Conservation (phyloP, 2,329 filamentous ascomycete genomes). For the Dactylellina leptospora region DNA sequence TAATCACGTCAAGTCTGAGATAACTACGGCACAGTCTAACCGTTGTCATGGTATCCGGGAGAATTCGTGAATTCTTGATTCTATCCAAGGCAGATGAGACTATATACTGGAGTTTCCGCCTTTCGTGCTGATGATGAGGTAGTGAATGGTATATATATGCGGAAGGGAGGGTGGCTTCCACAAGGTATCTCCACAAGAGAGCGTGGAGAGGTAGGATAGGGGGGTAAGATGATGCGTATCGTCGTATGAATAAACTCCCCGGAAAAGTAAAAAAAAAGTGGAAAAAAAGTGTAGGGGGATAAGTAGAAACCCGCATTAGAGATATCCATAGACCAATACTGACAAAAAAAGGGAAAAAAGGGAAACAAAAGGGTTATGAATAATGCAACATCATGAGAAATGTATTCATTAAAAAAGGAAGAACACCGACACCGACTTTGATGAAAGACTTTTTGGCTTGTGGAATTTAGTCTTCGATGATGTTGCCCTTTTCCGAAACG, state of each 20-base stretch:
- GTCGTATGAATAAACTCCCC: conserved; percentile 51
- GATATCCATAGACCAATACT: conserved; percentile 54
- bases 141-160: conserved; percentile 39
- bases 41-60: no score
- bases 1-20: neutral
- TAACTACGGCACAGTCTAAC: no score
- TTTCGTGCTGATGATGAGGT: conserved; percentile 52
- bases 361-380: no score
- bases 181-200: no score
- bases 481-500: conserved; percentile 98
- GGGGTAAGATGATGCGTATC: conserved; percentile 35
- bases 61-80: conserved; percentile 53
- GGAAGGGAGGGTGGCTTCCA: neutral
- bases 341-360: conserved; percentile 44
- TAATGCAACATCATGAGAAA: conserved; percentile 37
- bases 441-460: conserved; percentile 1
- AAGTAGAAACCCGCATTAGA: conserved; percentile 49
- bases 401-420: conserved; percentile 35
- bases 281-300: conserved; percentile 49
- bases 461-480: conserved; percentile 75
- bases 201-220: conserved; percentile 6
- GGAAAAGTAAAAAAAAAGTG: conserved; percentile 52
- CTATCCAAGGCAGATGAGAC: conserved; percentile 48
- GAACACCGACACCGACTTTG: conserved; percentile 33
- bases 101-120: conserved; percentile 53